phyloP scores from a whole-genome alignment of 345 rosid species.

The Corchorus olitorius region DNA sequence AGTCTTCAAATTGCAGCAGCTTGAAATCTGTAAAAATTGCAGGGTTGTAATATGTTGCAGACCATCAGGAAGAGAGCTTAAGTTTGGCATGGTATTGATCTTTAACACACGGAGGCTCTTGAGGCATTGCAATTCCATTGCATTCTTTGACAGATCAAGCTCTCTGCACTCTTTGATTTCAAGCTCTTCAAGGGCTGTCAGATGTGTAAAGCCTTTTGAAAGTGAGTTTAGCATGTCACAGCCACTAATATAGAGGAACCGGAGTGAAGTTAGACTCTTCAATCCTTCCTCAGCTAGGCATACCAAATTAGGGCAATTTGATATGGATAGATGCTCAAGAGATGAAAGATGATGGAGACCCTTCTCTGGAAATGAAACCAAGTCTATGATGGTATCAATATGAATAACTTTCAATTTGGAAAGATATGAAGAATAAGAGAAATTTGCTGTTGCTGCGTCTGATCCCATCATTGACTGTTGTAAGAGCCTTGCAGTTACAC shows the following conservation, averaged over 20 bases:
- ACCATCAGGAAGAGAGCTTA: conserved; percentile 13
- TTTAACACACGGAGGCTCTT: neutral
- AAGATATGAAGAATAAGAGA: conserved; percentile 3
- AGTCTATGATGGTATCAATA: conserved; percentile 8
- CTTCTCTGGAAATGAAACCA: conserved; percentile 14
- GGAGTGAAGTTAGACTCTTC: conserved; percentile 17
- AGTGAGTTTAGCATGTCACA: conserved; percentile 13
- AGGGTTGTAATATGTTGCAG: conserved; percentile 16
- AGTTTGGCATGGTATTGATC: neutral
- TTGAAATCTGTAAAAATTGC: conserved; percentile 1
- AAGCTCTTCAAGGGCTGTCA: conserved; percentile 15
- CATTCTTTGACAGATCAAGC: conserved; percentile 18
- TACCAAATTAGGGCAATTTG: neutral
- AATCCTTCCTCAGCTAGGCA: conserved; percentile 15
- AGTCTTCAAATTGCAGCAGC: neutral
- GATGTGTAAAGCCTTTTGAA: conserved; percentile 14
- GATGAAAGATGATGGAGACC: conserved; percentile 17
- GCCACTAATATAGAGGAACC: neutral
- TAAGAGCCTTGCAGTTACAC: conserved; percentile 6
- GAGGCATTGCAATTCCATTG: neutral
- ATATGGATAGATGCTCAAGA: conserved; percentile 16
- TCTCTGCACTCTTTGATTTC: conserved; percentile 22
- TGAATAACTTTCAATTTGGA: conserved; percentile 15
- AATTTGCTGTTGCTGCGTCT: conserved; percentile 7
- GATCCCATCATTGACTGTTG: neutral